Conservation (phyloP, 305 asterid species). For the Monarda citriodora region DNA sequence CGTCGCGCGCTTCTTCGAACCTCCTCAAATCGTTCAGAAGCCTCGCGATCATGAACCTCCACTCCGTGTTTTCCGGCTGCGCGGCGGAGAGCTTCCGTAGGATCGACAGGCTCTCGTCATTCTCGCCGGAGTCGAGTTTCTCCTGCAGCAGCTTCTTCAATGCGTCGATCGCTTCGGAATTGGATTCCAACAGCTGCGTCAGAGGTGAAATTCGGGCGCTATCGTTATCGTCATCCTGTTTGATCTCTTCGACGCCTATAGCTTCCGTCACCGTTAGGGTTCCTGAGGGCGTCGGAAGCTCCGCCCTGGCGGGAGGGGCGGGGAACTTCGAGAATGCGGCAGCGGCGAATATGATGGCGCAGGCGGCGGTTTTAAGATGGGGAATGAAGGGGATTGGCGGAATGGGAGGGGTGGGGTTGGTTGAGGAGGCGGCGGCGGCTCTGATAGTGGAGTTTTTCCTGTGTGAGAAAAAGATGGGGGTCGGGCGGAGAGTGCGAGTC, state of each 20-base stretch:
- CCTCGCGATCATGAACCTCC: slow-evolving; percentile 74
- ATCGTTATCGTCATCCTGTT: slow-evolving; percentile 18
- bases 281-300: slow-evolving; percentile 29
- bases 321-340: slow-evolving; percentile 46
- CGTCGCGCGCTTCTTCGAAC: slow-evolving; percentile 48
- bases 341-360: slow-evolving; percentile 50
- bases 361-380: slow-evolving; percentile 46
- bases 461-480: slow-evolving; percentile 3
- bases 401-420: slow-evolving; percentile 13
- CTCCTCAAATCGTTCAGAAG: slow-evolving; percentile 65
- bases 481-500: slow-evolving; percentile 12
- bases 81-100: slow-evolving; percentile 45
- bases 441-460: slow-evolving; percentile 20
- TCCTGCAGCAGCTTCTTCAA: slow-evolving; percentile 57
- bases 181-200: slow-evolving; percentile 49
- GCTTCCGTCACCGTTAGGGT: slow-evolving; percentile 38
- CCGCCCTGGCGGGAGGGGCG: slow-evolving; percentile 42
- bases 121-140: slow-evolving; percentile 72
- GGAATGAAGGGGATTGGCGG: slow-evolving; percentile 24
- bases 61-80: slow-evolving; percentile 68
- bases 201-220: slow-evolving; percentile 35
- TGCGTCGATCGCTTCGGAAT: slow-evolving; percentile 44
- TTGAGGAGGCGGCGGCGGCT: slow-evolving; percentile 24
- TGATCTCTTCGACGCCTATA: slow-evolving; percentile 10
- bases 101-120: slow-evolving; percentile 59